These are phyloP conservation scores for Fusarium siculi DNA, from an alignment of 2,329 filamentous ascomycete species.

Conservation along the genomic window DNA sequence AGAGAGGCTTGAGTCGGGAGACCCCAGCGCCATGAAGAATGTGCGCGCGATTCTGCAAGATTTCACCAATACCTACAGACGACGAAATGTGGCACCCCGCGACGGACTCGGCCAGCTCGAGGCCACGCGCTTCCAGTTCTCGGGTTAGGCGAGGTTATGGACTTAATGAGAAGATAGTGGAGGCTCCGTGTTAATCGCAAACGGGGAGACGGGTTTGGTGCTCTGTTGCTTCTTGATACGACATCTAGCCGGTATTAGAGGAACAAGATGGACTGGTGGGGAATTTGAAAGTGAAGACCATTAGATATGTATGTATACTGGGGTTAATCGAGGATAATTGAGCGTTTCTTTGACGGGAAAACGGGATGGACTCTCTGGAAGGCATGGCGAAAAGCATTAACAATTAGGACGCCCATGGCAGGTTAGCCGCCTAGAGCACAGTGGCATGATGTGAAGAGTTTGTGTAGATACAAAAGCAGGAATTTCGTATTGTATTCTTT, in stretches of 20 bases:
- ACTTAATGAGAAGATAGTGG: not conserved
- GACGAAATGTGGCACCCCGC: conserved; percentile 93
- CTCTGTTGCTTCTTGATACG: conserved; percentile 3
- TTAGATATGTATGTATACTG: conserved; percentile 31
- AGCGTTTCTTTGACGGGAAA: conserved; percentile 33
- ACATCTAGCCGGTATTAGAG: conserved; percentile 13
- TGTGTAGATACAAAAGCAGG: conserved; percentile 33
- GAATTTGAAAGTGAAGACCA: conserved; percentile 16
- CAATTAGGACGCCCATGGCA: conserved; percentile 3
- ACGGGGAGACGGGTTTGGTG: not conserved
- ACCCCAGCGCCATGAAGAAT: conserved; percentile 71
- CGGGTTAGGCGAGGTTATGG: conserved; percentile 45
- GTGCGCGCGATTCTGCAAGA: conserved; percentile 90
- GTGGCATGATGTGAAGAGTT: conserved; percentile 20
- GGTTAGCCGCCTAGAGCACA: conserved; percentile 2
- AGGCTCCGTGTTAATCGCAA: not conserved
- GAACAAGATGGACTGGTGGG: conserved; percentile 7
- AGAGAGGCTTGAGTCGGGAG: conserved; percentile 76
- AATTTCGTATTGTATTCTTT: not conserved
- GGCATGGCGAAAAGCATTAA: conserved; percentile 31
- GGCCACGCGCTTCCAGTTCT: conserved; percentile 86
- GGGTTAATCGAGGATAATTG: conserved; percentile 41
- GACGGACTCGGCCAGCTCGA: conserved; percentile 91
- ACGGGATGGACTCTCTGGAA: conserved; percentile 17
- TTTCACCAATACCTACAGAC: conserved; percentile 93